Base-by-base conservation (phyloP, 208 protist species). In the Strigomonas galati region DNA sequence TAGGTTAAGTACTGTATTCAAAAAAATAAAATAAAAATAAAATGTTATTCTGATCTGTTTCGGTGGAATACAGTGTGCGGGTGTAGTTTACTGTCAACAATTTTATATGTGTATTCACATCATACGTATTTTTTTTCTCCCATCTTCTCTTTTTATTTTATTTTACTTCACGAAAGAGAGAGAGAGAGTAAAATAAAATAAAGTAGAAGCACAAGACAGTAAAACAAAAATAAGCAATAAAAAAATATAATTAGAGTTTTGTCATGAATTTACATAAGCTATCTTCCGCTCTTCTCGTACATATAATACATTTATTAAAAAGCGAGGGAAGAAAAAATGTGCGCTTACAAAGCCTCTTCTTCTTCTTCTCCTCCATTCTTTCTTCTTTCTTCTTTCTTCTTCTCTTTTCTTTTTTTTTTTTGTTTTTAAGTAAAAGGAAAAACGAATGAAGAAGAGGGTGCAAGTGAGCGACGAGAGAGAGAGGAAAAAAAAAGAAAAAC, bases 221-320 rank as follows among this genome's bases (percentile, higher is more conserved):
- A 69, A 60, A 59, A 67, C n/a, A 67, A 23, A 32, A 51, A 49
- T 4, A 51, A 67, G 19, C 5, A 35, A 60, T 23, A 59, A 30
- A 43, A 46, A 43, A 67, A 67, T 44, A 60, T 56, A 66, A 56
- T 56, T 6, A 66, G 9, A 7, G n/a, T 9, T 59, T 27, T 24
- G n/a, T 31, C 14, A 53, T 37, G 23, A 31, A 46, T 7, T n/a
- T 32, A 32, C 7, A 44, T 27, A 14, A 27, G 14, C 14, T 26
- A 64, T 26, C 14, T 37, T 37, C 31, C 9, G n/a, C 12, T 23
- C 54, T 30, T 24, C 17, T 14, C 2, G 12, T 46, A 30, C 44
- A 27, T 44, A 35, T 44, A 15, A 27, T 35, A 60, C 2, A 57
- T 24, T n/a, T 65, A 53, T 53, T 9, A 31, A 53, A 44, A 46